phyloP scores from a whole-genome alignment of 768 basidiomycete genomes.

The Sarcomyxa edulis region DNA sequence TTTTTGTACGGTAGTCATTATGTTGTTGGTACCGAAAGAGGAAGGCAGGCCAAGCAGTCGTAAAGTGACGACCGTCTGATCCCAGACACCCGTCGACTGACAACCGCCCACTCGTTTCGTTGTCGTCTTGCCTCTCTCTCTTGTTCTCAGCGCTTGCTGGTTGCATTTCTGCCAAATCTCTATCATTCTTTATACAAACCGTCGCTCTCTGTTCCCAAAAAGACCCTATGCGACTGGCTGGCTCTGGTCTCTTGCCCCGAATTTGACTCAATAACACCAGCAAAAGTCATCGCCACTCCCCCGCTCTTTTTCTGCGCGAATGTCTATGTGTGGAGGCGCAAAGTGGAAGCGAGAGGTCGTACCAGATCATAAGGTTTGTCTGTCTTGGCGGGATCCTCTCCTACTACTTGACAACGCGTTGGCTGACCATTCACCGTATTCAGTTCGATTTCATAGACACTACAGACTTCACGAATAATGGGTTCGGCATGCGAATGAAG shows the following conservation, averaged over 20 bases:
- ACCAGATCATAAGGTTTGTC: constrained; percentile 89
- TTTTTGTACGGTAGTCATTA: constrained; percentile 89
- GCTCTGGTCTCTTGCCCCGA: constrained; percentile 25
- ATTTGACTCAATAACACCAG: no score
- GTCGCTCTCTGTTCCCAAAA: constrained; percentile 14
- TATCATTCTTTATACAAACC: constrained; percentile 20
- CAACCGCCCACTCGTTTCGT: constrained; percentile 5
- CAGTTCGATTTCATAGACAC: constrained; percentile 98
- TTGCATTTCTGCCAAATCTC: constrained; percentile 5
- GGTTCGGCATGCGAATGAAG: constrained; percentile 85
- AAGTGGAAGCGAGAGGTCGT: constrained; percentile 98
- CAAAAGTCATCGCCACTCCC: constrained; percentile 11
- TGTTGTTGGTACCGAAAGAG: no score
- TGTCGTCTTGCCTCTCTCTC: constrained; percentile 9
- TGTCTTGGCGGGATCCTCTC: no score
- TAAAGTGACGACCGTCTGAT: no score
- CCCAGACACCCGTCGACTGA: no score
- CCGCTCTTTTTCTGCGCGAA: constrained; percentile 15
- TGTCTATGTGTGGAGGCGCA: constrained; percentile 62
- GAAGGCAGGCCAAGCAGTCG: no score
- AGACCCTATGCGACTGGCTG: constrained; percentile 63
- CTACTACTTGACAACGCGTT: no score
- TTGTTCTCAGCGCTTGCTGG: constrained; percentile 7
- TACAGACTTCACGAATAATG: constrained; percentile 85
- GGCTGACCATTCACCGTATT: constrained; percentile 13